These are phyloP conservation scores for Choiromyces venosus DNA, from an alignment of 495 filamentous ascomycete genomes.

Conservation along the genomic window DNA sequence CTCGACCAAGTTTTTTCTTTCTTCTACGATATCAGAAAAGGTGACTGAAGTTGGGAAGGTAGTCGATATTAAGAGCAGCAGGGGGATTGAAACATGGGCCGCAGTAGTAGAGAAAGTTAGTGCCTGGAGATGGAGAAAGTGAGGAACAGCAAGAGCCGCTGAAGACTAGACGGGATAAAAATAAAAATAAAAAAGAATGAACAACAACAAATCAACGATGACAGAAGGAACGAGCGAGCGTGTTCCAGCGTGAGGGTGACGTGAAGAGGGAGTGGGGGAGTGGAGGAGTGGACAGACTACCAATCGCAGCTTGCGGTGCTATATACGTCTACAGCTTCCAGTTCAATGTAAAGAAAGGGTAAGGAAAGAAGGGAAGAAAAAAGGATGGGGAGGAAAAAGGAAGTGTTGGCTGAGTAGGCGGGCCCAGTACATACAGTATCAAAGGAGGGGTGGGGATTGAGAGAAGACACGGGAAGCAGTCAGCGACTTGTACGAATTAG, in stretches of 20 bases:
- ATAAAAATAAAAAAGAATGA: slow-evolving; percentile 16
- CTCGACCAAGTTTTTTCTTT: neutral
- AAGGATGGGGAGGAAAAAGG: slow-evolving; percentile 10
- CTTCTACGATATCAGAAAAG: neutral
- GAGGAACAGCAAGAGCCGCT: slow-evolving; percentile 7
- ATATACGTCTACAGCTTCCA: slow-evolving; percentile 18
- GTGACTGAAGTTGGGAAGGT: neutral
- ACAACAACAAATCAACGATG: slow-evolving; percentile 21
- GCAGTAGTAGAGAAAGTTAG: neutral
- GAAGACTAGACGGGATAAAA: slow-evolving; percentile 13
- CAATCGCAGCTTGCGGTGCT: slow-evolving; percentile 10
- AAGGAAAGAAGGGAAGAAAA: slow-evolving; percentile 6
- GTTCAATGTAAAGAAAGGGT: slow-evolving; percentile 14
- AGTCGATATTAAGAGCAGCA: neutral
- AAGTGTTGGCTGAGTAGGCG: neutral
- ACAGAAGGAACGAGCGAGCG: slow-evolving; percentile 17
- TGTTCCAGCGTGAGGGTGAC: slow-evolving; percentile 17
- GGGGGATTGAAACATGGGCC: neutral
- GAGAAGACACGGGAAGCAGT: neutral
- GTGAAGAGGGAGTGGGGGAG: slow-evolving; percentile 12
- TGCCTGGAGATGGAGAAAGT: slow-evolving; percentile 6
- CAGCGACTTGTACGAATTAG: neutral
- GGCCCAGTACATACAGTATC: neutral
- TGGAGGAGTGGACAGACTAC: slow-evolving; percentile 5
- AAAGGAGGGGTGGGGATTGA: neutral